phyloP scores from a whole-genome alignment of 345 rosid genomes.

The Eucalyptus curtisii region DNA sequence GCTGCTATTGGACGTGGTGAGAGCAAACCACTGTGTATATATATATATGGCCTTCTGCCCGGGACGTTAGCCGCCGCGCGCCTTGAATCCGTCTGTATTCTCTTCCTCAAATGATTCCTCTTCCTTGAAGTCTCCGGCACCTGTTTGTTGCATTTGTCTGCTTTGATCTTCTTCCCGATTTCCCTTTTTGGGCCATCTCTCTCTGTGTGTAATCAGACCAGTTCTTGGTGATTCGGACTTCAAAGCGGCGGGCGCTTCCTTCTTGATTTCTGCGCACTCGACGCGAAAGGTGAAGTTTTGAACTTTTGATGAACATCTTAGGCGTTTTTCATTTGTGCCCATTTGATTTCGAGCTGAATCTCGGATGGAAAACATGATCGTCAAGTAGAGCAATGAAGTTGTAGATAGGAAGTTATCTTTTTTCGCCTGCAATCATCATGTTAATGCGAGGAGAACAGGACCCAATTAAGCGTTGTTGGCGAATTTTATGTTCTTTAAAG shows the following conservation, averaged over 20 bases:
- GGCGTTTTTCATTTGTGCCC: neutral
- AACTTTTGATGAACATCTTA: neutral
- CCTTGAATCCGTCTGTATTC: neutral
- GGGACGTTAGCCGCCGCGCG: neutral
- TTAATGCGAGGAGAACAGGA: neutral
- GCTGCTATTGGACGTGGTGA: no score
- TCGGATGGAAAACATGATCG: neutral
- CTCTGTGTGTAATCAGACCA: neutral
- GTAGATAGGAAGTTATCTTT: neutral
- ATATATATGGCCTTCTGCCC: neutral
- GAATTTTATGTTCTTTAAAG: neutral
- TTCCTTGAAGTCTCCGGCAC: neutral
- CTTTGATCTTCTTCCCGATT: neutral
- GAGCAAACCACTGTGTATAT: no score
- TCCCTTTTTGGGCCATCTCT: neutral
- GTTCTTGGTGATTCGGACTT: neutral
- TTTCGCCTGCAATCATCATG: neutral
- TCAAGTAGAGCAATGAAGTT: neutral
- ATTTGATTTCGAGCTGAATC: neutral
- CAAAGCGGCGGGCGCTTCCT: neutral
- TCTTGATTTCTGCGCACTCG: neutral
- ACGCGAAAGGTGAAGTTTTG: neutral
- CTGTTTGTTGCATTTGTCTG: neutral
- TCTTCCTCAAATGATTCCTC: neutral
- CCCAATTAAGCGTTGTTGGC: neutral